Conservation (phyloP, 225 moss, liverwort and hornwort genomes). For the Antitrichia curtipendula region DNA sequence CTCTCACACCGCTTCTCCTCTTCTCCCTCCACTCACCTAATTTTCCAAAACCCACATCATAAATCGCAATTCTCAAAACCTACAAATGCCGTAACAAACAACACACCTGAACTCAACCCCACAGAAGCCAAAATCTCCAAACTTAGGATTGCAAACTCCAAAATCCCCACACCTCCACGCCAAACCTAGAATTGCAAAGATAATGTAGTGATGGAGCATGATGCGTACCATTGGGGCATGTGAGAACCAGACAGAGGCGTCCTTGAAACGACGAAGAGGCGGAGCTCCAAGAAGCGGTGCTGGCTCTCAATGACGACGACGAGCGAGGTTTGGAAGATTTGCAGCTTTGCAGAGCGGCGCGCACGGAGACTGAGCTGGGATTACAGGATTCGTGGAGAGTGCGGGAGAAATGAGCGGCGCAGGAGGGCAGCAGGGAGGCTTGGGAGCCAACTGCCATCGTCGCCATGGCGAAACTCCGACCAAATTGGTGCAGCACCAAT, state of each 20-base stretch:
- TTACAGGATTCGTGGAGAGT: not conserved
- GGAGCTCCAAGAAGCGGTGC: constrained; percentile 1
- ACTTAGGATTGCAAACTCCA: not conserved
- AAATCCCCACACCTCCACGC: not conserved
- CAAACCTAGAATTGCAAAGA: not conserved
- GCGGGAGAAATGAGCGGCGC: not conserved
- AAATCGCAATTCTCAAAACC: not conserved
- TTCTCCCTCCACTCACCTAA: constrained; percentile 12
- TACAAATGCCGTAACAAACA: not conserved
- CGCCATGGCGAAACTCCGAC: not conserved
- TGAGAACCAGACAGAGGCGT: constrained; percentile 10
- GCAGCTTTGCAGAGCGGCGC: not conserved
- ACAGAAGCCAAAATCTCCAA: not conserved
- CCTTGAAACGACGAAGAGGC: constrained; percentile 29
- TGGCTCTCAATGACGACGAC: not conserved
- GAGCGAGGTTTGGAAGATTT: not conserved
- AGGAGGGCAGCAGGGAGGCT: constrained; percentile 7
- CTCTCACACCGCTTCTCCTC: constrained; percentile 37
- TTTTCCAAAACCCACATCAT: not conserved
- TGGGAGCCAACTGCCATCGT: not conserved
- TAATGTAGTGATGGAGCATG: not conserved
- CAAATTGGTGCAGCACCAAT: not conserved
- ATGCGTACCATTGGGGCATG: constrained; percentile 9
- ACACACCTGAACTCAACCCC: not conserved
- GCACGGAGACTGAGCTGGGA: not conserved